These are phyloP conservation scores for Coleophoma eucalyptorum DNA, from an alignment of 2,329 filamentous ascomycete genomes.

Conservation along the genomic window DNA sequence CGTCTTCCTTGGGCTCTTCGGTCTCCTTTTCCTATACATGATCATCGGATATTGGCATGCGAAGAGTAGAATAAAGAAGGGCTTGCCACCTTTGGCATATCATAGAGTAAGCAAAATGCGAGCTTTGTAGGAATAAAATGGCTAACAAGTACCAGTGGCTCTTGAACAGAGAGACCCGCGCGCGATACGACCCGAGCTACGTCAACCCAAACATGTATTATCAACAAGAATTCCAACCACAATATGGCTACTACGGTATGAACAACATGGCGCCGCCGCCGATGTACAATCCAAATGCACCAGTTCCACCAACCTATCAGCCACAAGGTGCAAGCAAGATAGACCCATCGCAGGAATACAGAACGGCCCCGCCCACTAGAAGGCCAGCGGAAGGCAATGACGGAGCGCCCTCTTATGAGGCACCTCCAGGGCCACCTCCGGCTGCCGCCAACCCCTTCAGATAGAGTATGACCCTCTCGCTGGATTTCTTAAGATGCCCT, in stretches of 20 bases:
- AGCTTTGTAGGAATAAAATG: too few relatives aligned
- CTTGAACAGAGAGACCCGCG: slow-evolving; percentile 23
- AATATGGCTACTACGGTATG: slow-evolving; percentile 39
- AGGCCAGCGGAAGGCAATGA: slow-evolving; percentile 23
- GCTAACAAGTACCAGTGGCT: slow-evolving; percentile 24
- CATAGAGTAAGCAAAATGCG: slow-evolving; percentile 53
- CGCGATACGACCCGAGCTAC: slow-evolving; percentile 37
- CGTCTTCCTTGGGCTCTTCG: slow-evolving; percentile 59
- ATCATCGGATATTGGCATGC: slow-evolving; percentile 69
- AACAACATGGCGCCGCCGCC: slow-evolving; percentile 38
- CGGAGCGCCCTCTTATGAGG: slow-evolving; percentile 31
- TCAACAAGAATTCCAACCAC: slow-evolving; percentile 31
- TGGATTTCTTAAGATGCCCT: too few relatives aligned
- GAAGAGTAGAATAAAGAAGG: slow-evolving; percentile 59
- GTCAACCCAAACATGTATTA: slow-evolving; percentile 37
- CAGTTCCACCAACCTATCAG: slow-evolving; percentile 52
- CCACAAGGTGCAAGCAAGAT: slow-evolving; percentile 49
- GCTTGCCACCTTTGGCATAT: slow-evolving; percentile 62
- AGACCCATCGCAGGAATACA: slow-evolving; percentile 43
- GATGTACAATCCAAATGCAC: slow-evolving; percentile 51
- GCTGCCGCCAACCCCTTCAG: slow-evolving; percentile 30
- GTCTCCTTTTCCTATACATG: slow-evolving; percentile 57
- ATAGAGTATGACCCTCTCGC: background rate
- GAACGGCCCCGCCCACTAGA: slow-evolving; percentile 21
- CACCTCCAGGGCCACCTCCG: slow-evolving; percentile 48